Base-by-base conservation (phyloP, 202 grass and related monocot genomes). In the Brachypodium distachyon region DNA sequence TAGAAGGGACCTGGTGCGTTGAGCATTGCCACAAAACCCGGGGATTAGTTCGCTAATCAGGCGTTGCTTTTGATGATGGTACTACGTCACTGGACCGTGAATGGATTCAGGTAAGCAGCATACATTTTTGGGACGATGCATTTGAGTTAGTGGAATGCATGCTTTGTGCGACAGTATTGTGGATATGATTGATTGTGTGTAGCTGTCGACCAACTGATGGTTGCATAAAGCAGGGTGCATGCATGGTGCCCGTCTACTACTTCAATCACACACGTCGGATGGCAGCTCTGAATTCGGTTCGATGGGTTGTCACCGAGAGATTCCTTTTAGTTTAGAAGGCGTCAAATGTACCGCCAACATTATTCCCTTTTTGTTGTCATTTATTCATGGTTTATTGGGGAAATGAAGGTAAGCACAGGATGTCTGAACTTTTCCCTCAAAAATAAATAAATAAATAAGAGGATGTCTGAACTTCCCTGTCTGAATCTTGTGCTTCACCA, bases 141-240 rank as follows among this genome's bases (percentile, higher is more conserved):
- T n/a, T 34, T 14, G 54, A 41, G 81, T 60, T 65, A 79, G 72
- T 83, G 85, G 75, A 43, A 68, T 27, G 74, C 80, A 79, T 53
- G 76, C 80, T 61, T n/a, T 61, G 44, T 28, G 12, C 23, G 50
- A 68, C 22, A 22, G 43, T 18, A 42, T 41, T 29, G 12, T 9
- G 31, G 54, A 37, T 9, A 74, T 62, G 52, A 64, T 70, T 76
- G 76, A 7, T n/a, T 47, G 41, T 47, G 44, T 80, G 16, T 31
- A 84, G 81, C 68, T 83, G 75, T 69, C 69, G 75, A 32, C 74
- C 59, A 61, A 68, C 70, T 12, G 53, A 46, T 47, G 74, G 34
- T 4, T 52, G 21, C 63, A 14, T 12, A 56, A 53, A 57, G 19
- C 34, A 41, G 40, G 74, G 4, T 51, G 48, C 49, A 23, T 73